Base-by-base conservation (phyloP, 306 rosid species). In the Pyrus pyrifolia region DNA sequence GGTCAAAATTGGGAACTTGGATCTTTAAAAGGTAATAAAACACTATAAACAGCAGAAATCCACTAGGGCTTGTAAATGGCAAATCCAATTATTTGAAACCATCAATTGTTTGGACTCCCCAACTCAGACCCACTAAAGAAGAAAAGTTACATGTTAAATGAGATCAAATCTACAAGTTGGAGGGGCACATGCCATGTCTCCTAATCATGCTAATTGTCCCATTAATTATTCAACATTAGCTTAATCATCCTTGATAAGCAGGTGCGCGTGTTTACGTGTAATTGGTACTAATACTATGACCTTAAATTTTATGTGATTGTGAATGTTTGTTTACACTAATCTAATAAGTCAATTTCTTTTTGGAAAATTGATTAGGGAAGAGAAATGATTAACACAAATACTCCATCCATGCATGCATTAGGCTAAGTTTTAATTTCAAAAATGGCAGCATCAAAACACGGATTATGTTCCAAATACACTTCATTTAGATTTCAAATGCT, bases 391-490 rank as follows among this genome's bases (percentile, higher is more conserved):
- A 25, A 19, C 18, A 58, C 59, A 52, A 70, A 49, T 22, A 67
- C 49, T 57, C 53, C 38, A 29, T 15, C 15, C 33, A 19, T 18
- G 69, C 40, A 27, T 73, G 42, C 68, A 40, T 67, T 59, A 55
- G 65, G 53, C 52, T 12, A 67, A 25, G 29, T 0, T 23, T 55
- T 40, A 40, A 8, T 12, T 8, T 15, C 0, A 51, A 19, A 17
- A 10, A 64, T 15, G 10, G 14, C 23, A 25, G 71, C 65, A 63
- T 70, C 62, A 49, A 30, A 70, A 6, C 72, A 68, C 30, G 82
- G 79, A 77, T 74, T 82, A 66, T 80, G 63, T 74, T 35, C 85
- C 79, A 77, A 80, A 61, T 82, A 23, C 84, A 70, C 51, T 77
- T 70, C 29, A 77, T 44, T 35, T 49, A 19, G 51, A 29, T 29